Evolutionary conservation across 2,329 filamentous ascomycete genomes (phyloP).

Genomic region (Talaromyces sp.): DNA sequence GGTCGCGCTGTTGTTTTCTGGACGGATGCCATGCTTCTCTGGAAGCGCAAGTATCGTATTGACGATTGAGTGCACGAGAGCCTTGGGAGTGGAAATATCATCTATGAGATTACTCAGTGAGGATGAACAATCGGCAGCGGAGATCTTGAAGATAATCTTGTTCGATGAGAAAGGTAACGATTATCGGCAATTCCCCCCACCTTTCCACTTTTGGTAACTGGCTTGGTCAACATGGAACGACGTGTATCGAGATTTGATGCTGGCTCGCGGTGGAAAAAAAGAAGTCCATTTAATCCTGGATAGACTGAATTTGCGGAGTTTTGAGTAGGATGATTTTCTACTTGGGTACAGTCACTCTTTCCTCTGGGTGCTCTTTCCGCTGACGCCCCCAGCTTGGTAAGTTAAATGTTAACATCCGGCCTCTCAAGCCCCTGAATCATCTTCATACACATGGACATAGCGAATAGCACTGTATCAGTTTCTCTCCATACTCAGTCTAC

Average conservation of each 20-base stretch:
- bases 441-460: not conserved
- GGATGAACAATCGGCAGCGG: not conserved
- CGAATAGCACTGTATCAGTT: constrained; percentile 1
- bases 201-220: constrained; percentile 10
- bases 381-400: not conserved
- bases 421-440: not conserved
- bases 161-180: not conserved
- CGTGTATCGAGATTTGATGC: not conserved
- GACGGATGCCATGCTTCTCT: constrained; percentile 26
- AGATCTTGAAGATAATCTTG: not conserved
- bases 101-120: not conserved
- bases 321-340: not conserved
- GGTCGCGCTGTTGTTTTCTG: constrained; percentile 27
- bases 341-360: not conserved
- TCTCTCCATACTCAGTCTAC: not conserved
- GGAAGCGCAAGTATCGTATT: not conserved
- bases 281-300: too few relatives aligned
- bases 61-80: not conserved
- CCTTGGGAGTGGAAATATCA: not conserved
- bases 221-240: not conserved
- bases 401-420: not conserved
- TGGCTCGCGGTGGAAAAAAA: not conserved
- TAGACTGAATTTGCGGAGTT: not conserved
- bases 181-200: constrained; percentile 9
- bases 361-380: constrained; percentile 4